phyloP scores from a whole-genome alignment of 2,329 filamentous ascomycete genomes.

The Aspergillus sp. region DNA sequence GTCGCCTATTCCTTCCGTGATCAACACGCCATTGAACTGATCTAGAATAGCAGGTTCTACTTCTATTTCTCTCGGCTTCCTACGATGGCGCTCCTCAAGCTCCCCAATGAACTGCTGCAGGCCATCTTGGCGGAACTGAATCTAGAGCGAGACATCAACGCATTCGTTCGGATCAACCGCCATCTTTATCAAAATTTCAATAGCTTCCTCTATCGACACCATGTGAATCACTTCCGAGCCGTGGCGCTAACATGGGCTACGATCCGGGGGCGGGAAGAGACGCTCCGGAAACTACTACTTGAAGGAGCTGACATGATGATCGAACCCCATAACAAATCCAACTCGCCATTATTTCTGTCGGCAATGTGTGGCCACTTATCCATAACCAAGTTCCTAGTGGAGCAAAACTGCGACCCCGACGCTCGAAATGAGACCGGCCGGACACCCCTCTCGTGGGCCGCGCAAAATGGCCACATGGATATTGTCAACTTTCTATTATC shows the following conservation, averaged over 20 bases:
- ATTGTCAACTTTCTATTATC: neutral
- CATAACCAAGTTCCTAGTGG: neutral
- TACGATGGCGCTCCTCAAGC: neutral
- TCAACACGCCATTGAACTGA: neutral
- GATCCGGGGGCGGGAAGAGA: neutral
- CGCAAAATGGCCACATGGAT: neutral
- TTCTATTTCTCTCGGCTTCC: neutral
- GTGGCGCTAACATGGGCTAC: conserved; percentile 1
- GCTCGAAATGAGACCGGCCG: neutral
- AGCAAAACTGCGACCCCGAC: neutral
- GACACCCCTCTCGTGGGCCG: neutral
- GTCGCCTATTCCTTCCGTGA: too few relatives aligned
- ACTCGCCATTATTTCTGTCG: neutral
- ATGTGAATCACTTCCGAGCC: neutral
- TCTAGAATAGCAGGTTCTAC: neutral
- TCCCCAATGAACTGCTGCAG: conserved; percentile 4
- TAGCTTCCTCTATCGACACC: neutral
- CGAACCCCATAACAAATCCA: neutral
- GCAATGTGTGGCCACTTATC: neutral
- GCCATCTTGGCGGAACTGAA: neutral
- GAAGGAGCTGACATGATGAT: neutral
- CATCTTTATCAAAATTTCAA: conserved; percentile 1
- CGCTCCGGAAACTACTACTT: neutral
- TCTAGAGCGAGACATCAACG: conserved; percentile 4
- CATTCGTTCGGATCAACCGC: neutral